phyloP scores from a whole-genome alignment of 306 rosid genomes.

The Malus orientalis region DNA sequence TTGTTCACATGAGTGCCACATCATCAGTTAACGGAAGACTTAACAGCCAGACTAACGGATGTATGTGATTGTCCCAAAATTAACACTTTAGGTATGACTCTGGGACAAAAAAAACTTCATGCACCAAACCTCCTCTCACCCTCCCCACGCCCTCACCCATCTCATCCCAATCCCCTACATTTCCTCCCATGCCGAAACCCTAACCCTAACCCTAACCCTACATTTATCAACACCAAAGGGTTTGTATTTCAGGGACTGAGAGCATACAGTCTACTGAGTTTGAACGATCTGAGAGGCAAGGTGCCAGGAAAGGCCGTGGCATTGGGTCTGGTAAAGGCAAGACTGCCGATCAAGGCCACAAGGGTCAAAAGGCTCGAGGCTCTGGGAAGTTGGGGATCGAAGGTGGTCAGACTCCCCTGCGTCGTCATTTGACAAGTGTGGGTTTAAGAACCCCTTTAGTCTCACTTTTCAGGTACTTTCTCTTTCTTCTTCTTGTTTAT shows the following conservation, averaged over 20 bases:
- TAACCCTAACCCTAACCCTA: constrained; percentile 9
- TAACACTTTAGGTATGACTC: no score
- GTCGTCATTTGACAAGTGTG: constrained; percentile 83
- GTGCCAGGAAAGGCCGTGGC: constrained; percentile 95
- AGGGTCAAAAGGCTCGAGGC: constrained; percentile 91
- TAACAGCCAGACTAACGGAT: no score
- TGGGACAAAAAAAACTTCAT: no score
- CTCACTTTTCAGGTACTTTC: constrained; percentile 74
- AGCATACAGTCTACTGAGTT: constrained; percentile 76
- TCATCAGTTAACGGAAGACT: no score
- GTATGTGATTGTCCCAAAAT: no score
- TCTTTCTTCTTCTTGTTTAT: not conserved
- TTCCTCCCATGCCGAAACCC: not conserved
- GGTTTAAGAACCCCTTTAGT: constrained; percentile 82
- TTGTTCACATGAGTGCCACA: no score
- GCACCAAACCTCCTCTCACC: not conserved
- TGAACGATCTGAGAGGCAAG: constrained; percentile 80
- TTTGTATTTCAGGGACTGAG: constrained; percentile 36
- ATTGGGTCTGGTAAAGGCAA: constrained; percentile 96
- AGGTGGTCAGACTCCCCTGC: constrained; percentile 97
- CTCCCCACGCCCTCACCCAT: not conserved
- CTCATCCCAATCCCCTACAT: constrained; percentile 5
- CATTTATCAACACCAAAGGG: not conserved
- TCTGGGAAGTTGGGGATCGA: constrained; percentile 83
- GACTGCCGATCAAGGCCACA: constrained; percentile 94